phyloP scores from a whole-genome alignment of 2,329 filamentous ascomycete species.

The Gremmenia infestans region DNA sequence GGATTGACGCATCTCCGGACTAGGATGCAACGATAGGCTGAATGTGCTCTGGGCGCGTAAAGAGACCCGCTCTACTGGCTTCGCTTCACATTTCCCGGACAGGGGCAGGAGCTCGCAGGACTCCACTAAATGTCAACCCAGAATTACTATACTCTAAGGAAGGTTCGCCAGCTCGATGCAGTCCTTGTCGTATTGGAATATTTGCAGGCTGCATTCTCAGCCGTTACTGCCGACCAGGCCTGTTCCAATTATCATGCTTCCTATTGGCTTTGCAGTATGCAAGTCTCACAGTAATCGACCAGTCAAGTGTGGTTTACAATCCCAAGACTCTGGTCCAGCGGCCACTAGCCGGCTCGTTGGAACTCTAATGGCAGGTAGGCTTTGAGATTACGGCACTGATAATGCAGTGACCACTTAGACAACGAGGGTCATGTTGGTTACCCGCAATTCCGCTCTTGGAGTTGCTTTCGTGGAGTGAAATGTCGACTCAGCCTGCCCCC shows the following conservation, averaged over 20 bases:
- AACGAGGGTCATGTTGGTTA: not conserved
- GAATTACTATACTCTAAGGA: not conserved
- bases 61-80: not conserved
- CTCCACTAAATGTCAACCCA: not conserved
- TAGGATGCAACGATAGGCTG: not conserved
- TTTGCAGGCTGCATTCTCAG: not conserved
- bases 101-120: not conserved
- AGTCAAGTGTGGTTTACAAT: not conserved
- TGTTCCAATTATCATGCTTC: not conserved
- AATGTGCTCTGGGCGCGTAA: constrained; percentile 1
- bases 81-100: not conserved
- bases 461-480: not conserved
- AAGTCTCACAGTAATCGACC: not conserved
- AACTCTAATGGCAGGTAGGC: constrained; percentile 2
- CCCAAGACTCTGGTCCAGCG: constrained; percentile 7
- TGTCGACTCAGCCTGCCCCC: not conserved
- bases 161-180: not conserved
- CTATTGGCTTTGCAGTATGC: not conserved
- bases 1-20: not conserved
- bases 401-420: not conserved
- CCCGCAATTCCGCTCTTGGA: not conserved
- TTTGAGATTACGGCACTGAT: not conserved
- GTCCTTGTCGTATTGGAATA: not conserved
- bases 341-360: not conserved
- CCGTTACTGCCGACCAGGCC: not conserved